phyloP scores from a whole-genome alignment of 176 grass and related monocot genomes.

The Dendrocalamus sinicus region DNA sequence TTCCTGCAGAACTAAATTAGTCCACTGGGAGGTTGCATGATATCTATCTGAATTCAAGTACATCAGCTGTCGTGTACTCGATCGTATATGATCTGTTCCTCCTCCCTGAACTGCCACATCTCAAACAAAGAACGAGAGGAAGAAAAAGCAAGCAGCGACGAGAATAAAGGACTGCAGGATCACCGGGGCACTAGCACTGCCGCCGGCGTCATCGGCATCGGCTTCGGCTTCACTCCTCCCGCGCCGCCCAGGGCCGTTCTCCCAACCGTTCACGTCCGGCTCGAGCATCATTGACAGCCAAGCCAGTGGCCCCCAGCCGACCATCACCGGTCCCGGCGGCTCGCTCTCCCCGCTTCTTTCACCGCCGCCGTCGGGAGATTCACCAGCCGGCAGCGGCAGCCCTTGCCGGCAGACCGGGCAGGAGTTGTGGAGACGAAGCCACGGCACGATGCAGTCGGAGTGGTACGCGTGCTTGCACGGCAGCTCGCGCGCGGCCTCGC shows the following conservation, averaged over 20 bases:
- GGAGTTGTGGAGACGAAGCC: slow-evolving; percentile 95
- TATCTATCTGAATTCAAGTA: no score
- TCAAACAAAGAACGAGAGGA: slow-evolving; percentile 53
- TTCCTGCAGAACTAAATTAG: neutral
- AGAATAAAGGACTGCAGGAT: slow-evolving; percentile 61
- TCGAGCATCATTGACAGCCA: slow-evolving; percentile 34
- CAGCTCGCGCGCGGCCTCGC: slow-evolving; percentile 82
- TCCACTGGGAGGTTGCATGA: neutral
- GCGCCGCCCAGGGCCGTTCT: neutral
- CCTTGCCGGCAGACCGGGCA: slow-evolving; percentile 91
- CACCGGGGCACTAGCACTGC: slow-evolving; percentile 35
- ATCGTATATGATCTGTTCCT: neutral
- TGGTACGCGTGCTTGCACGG: slow-evolving; percentile 98
- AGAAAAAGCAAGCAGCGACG: slow-evolving; percentile 57
- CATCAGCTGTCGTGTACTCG: neutral
- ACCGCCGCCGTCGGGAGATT: neutral
- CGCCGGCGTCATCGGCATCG: slow-evolving; percentile 31
- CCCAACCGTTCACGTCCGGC: neutral
- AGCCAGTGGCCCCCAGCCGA: slow-evolving; percentile 57
- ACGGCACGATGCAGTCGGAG: slow-evolving; percentile 92
- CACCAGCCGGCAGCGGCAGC: slow-evolving; percentile 42
- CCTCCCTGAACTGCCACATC: neutral
- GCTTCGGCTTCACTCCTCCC: slow-evolving; percentile 19
- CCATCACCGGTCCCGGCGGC: slow-evolving; percentile 9
- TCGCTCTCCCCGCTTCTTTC: neutral